phyloP scores from a whole-genome alignment of 192 early-diverging fungal species.

The Podila epigama region DNA sequence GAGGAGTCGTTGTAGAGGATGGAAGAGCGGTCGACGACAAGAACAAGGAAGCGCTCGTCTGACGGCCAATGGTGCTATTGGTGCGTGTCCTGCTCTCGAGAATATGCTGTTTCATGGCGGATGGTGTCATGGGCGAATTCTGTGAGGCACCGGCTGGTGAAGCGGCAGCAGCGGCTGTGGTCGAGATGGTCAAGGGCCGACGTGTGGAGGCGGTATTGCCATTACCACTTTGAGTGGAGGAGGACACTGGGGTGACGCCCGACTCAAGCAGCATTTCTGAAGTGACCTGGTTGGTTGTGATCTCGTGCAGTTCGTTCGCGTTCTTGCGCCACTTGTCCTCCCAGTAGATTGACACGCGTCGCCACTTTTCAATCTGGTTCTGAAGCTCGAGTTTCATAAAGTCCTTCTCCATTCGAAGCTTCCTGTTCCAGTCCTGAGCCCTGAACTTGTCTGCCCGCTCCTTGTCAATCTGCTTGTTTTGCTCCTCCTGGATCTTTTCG shows the following conservation, averaged over 20 bases:
- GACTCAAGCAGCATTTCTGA: slow-evolving; percentile 33
- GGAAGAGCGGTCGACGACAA: not conserved
- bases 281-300: slow-evolving; percentile 12
- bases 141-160: no score
- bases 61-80: not conserved
- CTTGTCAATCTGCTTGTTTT: slow-evolving; percentile 21
- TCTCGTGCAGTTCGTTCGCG: slow-evolving; percentile 35
- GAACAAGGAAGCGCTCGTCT: slow-evolving; percentile 12
- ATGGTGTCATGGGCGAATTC: slow-evolving; percentile 26
- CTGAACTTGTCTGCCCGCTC: slow-evolving; percentile 28
- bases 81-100: slow-evolving; percentile 29
- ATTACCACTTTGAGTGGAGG: no score
- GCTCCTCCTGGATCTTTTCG: slow-evolving; percentile 45
- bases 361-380: slow-evolving; percentile 48
- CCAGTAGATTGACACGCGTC: slow-evolving; percentile 36
- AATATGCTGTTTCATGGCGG: slow-evolving; percentile 44
- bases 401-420: slow-evolving; percentile 42
- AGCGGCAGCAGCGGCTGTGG: not conserved
- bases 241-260: slow-evolving; percentile 6
- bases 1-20: not conserved
- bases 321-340: slow-evolving; percentile 49
- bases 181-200: slow-evolving; percentile 26
- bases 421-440: slow-evolving; percentile 42
- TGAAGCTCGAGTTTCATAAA: slow-evolving; percentile 46
- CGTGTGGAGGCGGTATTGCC: slow-evolving; percentile 21